phyloP scores from a whole-genome alignment of 805 yeast species.

The Yamadazyma takamatsuzukensis region DNA sequence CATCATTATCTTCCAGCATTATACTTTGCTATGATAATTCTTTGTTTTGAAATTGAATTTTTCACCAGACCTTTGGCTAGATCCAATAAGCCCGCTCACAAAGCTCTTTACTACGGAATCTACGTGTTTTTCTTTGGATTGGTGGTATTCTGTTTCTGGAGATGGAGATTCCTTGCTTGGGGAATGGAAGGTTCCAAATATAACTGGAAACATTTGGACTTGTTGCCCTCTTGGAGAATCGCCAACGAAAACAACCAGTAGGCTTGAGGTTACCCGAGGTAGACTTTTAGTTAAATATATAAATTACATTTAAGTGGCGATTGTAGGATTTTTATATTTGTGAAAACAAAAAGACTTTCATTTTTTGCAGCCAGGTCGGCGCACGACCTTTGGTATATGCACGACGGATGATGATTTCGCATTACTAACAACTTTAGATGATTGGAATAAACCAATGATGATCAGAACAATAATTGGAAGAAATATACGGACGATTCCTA shows the following conservation, averaged over 20 bases:
- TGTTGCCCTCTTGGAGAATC: constrained; percentile 40
- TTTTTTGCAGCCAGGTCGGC: too few species aligned
- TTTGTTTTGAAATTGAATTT: constrained; percentile 56
- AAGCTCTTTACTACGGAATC: constrained; percentile 19
- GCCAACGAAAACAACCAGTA: constrained; percentile 33
- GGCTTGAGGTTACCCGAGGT: too few species aligned
- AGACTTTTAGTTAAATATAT: too few species aligned
- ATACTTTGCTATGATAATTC: constrained; percentile 84
- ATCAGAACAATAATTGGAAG: too few species aligned
- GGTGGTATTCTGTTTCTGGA: constrained; percentile 40
- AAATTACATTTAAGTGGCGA: too few species aligned
- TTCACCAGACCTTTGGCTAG: constrained; percentile 27
- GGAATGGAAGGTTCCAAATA: constrained; percentile 45
- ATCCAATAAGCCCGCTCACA: constrained; percentile 12
- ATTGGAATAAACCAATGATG: too few species aligned
- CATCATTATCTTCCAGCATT: constrained; percentile 96
- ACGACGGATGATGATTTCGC: too few species aligned
- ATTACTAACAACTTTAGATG: too few species aligned
- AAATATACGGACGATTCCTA: too few species aligned
- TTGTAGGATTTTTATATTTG: too few species aligned
- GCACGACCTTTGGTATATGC: too few species aligned
- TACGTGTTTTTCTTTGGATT: constrained; percentile 26
- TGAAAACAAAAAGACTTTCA: neutral
- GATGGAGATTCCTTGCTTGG: constrained; percentile 37
- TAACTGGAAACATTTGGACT: constrained; percentile 36